Evolutionary conservation across 2,329 filamentous ascomycete genomes (phyloP), one percentile per base, ranked within the genome.

Genomic region (Ascochyta clinopodiicola): DNA sequence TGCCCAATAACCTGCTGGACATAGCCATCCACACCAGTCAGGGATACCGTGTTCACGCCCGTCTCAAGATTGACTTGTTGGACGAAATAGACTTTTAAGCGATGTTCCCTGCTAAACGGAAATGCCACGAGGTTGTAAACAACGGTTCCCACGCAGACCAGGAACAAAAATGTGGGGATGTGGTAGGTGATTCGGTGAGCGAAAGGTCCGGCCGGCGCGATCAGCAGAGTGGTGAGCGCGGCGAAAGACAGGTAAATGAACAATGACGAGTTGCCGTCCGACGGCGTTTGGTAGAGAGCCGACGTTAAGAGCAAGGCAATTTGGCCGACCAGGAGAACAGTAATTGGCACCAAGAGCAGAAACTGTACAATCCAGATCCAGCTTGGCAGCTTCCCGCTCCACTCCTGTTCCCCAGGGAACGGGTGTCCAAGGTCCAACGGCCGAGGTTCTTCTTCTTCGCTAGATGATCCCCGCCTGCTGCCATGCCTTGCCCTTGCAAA

Each of bases 291-390:
- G 55, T 88, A 82, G 19, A 92, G 80, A 2, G 90, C 86, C 31
- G 88, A 84, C 4, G 88, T 90, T 15, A 91, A 73, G 12, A 94
- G 78, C 3, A 98, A 81, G 1, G 85, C 89, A 24, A 93, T 81
- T 69, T 96, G 92, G 1, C 88, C 91, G 15, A 91, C 77, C 19
- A 98, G 74, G 56, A 95, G 88, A 40, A 96, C 80, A 43, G 88
- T 85, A 47, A 96, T 85, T 0, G 93, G 92, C 0, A 86, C 90
- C 9, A 96, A 79, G 15, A 97, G 71, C 3, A 98, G 79, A 61
- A 97, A 88, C 68, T 99, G 93, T 17, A 96, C 65, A 37, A 95
- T 75, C 95, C 95, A 99, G 17, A 90, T 87, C 89, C 90, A 97
- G 39, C 83, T 85, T 1, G 92, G 91, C 49, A 98, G 78, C 34